Base-by-base conservation (phyloP, 1,284 basidiomycete species). In the Cryptococcus sp. region DNA sequence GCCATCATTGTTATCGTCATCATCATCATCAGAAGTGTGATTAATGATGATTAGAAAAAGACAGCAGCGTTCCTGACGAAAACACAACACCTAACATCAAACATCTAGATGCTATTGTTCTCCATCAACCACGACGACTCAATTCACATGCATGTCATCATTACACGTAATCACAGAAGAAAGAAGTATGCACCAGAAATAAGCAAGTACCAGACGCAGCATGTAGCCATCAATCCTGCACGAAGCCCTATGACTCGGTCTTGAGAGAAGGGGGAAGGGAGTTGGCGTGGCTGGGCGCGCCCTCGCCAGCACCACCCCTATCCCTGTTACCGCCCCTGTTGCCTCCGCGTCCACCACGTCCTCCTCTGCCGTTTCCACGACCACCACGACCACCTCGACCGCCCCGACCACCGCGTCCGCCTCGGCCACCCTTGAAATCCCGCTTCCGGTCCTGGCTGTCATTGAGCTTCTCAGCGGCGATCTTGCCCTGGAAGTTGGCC, bases 401-500 rank as follows among this genome's bases (percentile, higher is more conserved):
- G 27, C 78, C 75, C 19, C 77, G 64, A 6, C 74, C 62, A 40
- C 74, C 54, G 42, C 76, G 69, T 1, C 78, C 68, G 42, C 76
- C 69, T 15, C 64, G 52, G 19, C 67, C 59, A 46, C 64, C 67
- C 41, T 58, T 52, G 46, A 54, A 50, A 53, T 57, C 56, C 27
- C 60, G 46, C 59, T 86, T 84, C 70, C 85, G 35, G 68, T 88
- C 82, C 57, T 89, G 87, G 45, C 87, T 87, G 54, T 87, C 88
- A 25, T 83, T 82, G 44, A 89, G 79, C 25, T 82, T 80, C 70
- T 87, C 69, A 53, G 80, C 73, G 40, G 81, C 77, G 56, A 76
- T 75, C 48, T 76, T 75, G 15, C 79, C 83, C 57, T 82, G 79
- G 75, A 79, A 84, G 65, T 81, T 84, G 66, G 85, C 85, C 20